A percentile compares a stretch with the other conserved stretches of the same genome.
phyloP scores from a whole-genome alignment of 305 asterid species.

The Solanum hybrid region DNA sequence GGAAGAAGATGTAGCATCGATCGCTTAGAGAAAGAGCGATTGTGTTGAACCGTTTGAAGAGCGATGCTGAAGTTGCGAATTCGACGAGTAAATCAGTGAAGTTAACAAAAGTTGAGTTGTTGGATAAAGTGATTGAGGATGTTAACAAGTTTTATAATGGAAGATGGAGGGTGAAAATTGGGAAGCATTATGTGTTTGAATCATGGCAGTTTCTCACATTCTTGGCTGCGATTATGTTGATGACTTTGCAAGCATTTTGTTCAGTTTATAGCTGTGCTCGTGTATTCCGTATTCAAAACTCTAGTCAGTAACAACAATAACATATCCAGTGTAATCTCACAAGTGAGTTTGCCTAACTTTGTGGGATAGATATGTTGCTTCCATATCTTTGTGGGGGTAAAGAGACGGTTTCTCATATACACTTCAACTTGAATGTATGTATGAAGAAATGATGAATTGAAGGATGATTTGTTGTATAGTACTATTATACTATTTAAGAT shows the following conservation, averaged over 20 bases:
- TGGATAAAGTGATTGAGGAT: conserved; percentile 11
- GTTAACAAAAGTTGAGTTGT: neutral
- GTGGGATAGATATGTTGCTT: too few species aligned
- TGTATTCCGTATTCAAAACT: neutral
- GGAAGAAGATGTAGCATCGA: conserved; percentile 13
- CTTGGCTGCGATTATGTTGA: neutral
- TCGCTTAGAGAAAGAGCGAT: conserved; percentile 17
- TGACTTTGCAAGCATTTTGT: conserved; percentile 21
- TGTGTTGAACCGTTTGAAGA: conserved; percentile 19
- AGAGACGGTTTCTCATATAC: too few species aligned
- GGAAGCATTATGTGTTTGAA: conserved; percentile 9
- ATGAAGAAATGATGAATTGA: too few species aligned
- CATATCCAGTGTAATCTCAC: too few species aligned
- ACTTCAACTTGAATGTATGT: too few species aligned
- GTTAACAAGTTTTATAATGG: conserved; percentile 7
- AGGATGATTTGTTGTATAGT: too few species aligned
- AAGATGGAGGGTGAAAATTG: neutral
- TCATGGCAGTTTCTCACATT: conserved; percentile 13
- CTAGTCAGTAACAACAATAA: neutral
- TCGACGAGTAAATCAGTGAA: conserved; percentile 22
- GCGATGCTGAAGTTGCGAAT: conserved; percentile 12
- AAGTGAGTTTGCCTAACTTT: too few species aligned
- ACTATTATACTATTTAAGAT: too few species aligned
- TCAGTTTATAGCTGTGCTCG: conserved; percentile 11
- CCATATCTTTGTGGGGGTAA: too few species aligned